A percentile compares a stretch with the other conserved stretches of the same genome.
Conservation (phyloP, 495 filamentous ascomycete species). For the Parathielavia hyrcaniae region DNA sequence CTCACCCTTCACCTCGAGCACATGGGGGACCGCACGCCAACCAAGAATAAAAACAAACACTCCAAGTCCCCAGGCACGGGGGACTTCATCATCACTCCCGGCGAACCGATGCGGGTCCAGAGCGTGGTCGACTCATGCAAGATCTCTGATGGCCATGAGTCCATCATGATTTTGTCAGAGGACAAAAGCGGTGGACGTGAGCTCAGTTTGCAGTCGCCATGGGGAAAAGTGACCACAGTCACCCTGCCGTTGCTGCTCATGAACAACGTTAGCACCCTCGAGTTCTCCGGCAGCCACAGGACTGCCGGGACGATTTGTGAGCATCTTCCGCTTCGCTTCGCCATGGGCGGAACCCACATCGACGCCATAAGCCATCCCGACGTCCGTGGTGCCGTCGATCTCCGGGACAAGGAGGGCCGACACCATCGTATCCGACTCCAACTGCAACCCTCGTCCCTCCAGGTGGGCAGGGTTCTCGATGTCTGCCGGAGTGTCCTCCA, state of each 20-base stretch:
- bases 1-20: constrained; percentile 52
- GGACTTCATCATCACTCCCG: constrained; percentile 31
- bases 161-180: constrained; percentile 64
- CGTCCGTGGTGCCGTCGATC: constrained; percentile 54
- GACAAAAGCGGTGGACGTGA: constrained; percentile 55
- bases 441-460: constrained; percentile 56
- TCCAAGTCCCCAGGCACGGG: neutral
- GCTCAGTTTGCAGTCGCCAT: constrained; percentile 68
- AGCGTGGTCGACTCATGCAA: constrained; percentile 70
- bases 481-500: constrained; percentile 58
- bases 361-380: constrained; percentile 41
- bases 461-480: constrained; percentile 54
- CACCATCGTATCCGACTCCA: constrained; percentile 61
- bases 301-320: constrained; percentile 8
- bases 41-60: constrained; percentile 23
- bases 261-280: constrained; percentile 36
- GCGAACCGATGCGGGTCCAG: constrained; percentile 44
- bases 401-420: constrained; percentile 54
- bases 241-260: constrained; percentile 40
- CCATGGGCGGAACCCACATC: constrained; percentile 33
- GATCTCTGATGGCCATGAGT: constrained; percentile 60
- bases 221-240: constrained; percentile 58
- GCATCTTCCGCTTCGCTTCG: constrained; percentile 14
- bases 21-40: constrained; percentile 18
- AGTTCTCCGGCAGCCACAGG: constrained; percentile 34